Conservation (phyloP, 306 rosid genomes). For the Trifolium repens region DNA sequence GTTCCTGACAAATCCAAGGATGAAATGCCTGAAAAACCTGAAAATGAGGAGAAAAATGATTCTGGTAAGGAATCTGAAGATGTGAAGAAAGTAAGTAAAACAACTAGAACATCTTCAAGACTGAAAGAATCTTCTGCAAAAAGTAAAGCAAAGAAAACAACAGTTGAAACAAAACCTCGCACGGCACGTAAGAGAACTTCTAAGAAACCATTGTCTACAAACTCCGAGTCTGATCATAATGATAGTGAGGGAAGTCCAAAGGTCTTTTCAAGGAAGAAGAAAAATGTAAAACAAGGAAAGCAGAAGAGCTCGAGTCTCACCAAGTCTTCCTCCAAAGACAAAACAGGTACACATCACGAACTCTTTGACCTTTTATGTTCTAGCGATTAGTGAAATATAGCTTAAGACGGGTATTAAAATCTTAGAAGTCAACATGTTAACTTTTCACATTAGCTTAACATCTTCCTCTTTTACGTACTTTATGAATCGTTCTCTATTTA, state of each 20-base stretch:
- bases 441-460: slow-evolving; percentile 4
- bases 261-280: slow-evolving; percentile 84
- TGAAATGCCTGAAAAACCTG: slow-evolving; percentile 65
- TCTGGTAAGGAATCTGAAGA: slow-evolving; percentile 64
- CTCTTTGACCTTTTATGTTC: slow-evolving; percentile 10
- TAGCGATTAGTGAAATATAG: slow-evolving; percentile 3
- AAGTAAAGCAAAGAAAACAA: slow-evolving; percentile 58
- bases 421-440: background rate
- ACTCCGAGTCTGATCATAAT: slow-evolving; percentile 58
- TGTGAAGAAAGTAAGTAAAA: slow-evolving; percentile 44
- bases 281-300: slow-evolving; percentile 55
- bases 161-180: slow-evolving; percentile 54
- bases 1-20: slow-evolving; percentile 75
- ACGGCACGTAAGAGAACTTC: slow-evolving; percentile 47
- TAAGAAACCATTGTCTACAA: slow-evolving; percentile 57
- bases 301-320: slow-evolving; percentile 51
- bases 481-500: slow-evolving; percentile 25
- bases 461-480: background rate
- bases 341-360: slow-evolving; percentile 54
- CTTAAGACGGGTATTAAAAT: background rate
- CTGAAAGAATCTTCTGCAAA: slow-evolving; percentile 69
- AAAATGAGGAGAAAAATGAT: slow-evolving; percentile 59
- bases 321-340: slow-evolving; percentile 73
- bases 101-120: slow-evolving; percentile 54
- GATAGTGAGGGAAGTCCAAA: slow-evolving; percentile 72